These are phyloP conservation scores for Cercospora brassicicola DNA, from an alignment of 2,329 filamentous ascomycete genomes.

Conservation along the genomic window DNA sequence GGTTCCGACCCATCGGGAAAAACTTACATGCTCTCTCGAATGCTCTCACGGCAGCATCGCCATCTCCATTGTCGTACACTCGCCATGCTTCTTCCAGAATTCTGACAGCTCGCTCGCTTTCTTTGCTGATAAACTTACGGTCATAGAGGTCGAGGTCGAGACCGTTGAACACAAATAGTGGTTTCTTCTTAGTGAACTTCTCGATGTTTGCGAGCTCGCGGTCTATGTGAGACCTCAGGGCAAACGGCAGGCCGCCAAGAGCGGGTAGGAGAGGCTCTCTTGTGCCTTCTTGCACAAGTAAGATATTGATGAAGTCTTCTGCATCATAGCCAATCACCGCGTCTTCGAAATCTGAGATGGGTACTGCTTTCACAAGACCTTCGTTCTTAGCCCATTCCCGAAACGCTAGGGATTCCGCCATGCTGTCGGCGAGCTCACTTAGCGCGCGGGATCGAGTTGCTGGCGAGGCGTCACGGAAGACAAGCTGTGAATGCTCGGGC, in stretches of 20 bases:
- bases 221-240: constrained; percentile 70
- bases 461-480: background rate
- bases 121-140: constrained; percentile 29
- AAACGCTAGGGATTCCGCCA: constrained; percentile 25
- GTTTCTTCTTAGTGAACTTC: constrained; percentile 61
- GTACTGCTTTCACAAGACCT: constrained; percentile 13
- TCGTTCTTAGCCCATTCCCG: constrained; percentile 24
- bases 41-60: constrained; percentile 76
- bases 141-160: constrained; percentile 54
- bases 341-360: constrained; percentile 35
- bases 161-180: constrained; percentile 89
- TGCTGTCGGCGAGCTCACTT: constrained; percentile 4
- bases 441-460: background rate
- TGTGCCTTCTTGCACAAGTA: constrained; percentile 68
- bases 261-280: constrained; percentile 88
- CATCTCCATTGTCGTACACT: constrained; percentile 77
- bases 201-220: constrained; percentile 73
- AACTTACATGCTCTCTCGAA: constrained; percentile 77
- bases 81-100: constrained; percentile 68
- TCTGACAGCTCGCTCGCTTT: constrained; percentile 31
- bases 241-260: constrained; percentile 81
- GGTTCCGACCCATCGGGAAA: background rate
- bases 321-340: constrained; percentile 52
- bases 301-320: constrained; percentile 78
- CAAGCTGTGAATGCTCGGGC: background rate